phyloP scores from a whole-genome alignment of 2,329 filamentous ascomycete genomes.

The Clonostachys chloroleuca region DNA sequence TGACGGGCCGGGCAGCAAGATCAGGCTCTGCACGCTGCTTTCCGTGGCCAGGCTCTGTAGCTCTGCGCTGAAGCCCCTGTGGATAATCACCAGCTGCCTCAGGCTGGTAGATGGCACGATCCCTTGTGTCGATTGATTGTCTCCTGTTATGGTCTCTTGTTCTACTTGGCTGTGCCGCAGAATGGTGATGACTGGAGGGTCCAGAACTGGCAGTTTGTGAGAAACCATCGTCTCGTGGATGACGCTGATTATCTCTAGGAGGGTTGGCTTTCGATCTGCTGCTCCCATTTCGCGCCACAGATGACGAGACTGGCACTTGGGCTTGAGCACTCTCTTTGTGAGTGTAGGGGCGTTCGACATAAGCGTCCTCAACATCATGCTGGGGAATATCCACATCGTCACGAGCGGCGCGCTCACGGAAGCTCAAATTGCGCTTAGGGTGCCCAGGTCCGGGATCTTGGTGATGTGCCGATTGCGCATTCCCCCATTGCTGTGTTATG shows the following conservation, averaged over 20 bases:
- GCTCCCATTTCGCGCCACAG: conserved; percentile 43
- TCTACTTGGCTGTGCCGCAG: no score
- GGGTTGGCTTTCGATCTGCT: conserved; percentile 56
- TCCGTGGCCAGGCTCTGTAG: conserved; percentile 2
- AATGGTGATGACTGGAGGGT: no score
- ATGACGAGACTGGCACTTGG: conserved; percentile 11
- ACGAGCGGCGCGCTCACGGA: conserved; percentile 51
- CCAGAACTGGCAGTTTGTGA: no score
- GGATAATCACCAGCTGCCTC: conserved; percentile 2
- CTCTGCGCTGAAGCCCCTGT: conserved; percentile 2
- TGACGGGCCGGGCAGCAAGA: no score
- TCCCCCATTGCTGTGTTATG: no score
- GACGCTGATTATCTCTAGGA: conserved; percentile 44
- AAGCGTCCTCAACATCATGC: conserved; percentile 7
- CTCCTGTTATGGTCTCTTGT: no score
- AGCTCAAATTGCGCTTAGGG: conserved; percentile 53
- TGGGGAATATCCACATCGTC: conserved; percentile 30
- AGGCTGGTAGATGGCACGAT: neutral
- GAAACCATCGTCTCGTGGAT: conserved; percentile 15
- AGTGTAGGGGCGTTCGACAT: neutral
- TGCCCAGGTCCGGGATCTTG: neutral
- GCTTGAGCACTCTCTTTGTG: neutral
- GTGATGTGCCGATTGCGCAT: no score
- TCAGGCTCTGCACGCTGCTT: neutral
- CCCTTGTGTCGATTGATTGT: no score